These are phyloP conservation scores for Hypoxylon sp. DNA, from an alignment of 2,329 filamentous ascomycete genomes.

Conservation along the genomic window DNA sequence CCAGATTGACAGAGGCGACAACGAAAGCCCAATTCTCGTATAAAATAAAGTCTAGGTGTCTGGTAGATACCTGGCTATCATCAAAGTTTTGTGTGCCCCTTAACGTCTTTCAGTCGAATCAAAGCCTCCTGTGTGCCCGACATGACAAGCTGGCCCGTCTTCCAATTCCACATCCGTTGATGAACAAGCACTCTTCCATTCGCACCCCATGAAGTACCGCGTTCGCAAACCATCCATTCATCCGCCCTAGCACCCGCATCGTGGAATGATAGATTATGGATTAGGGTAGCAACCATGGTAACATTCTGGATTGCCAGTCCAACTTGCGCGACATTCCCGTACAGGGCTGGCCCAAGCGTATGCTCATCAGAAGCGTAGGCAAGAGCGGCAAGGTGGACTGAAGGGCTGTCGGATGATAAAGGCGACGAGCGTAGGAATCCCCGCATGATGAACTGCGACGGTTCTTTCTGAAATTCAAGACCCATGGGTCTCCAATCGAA, in stretches of 20 bases:
- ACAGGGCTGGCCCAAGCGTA: background rate
- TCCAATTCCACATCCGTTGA: constrained; percentile 32
- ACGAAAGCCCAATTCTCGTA: no score
- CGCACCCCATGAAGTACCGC: constrained; percentile 37
- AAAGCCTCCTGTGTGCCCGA: constrained; percentile 36
- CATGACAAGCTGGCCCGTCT: constrained; percentile 34
- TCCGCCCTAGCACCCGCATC: constrained; percentile 28
- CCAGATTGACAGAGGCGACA: no score
- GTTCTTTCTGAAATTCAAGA: no score
- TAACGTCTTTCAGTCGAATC: constrained; percentile 29
- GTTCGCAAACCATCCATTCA: constrained; percentile 37
- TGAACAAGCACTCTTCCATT: constrained; percentile 40
- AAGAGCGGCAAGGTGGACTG: no score
- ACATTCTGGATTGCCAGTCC: constrained; percentile 9
- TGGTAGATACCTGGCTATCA: no score
- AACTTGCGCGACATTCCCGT: background rate
- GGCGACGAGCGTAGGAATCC: no score
- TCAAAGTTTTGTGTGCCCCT: background rate
- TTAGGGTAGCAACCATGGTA: constrained; percentile 24
- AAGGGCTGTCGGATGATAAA: no score
- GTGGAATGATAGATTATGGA: constrained; percentile 40
- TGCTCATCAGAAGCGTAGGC: background rate
- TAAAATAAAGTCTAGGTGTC: no score
- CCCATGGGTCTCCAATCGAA: no score
- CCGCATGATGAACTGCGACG: no score